A percentile compares a stretch with the other conserved stretches of the same genome.
phyloP scores from a whole-genome alignment of 2,329 filamentous ascomycete species.

The Colletotrichum kahawae region DNA sequence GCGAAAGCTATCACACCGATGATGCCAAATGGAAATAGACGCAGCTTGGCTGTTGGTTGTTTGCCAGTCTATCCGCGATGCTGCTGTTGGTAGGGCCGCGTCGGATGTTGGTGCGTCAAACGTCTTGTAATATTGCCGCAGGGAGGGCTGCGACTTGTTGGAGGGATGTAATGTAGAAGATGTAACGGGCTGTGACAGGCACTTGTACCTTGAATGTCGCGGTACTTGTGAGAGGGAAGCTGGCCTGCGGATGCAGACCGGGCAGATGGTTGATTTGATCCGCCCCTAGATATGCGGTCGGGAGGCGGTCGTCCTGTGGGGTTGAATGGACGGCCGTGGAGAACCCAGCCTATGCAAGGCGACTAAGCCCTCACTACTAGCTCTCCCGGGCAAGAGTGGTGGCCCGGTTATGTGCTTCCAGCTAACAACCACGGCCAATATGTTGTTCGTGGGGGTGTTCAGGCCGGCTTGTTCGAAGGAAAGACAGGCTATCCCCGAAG shows the following conservation, averaged over 20 bases:
- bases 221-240: constrained; percentile 23
- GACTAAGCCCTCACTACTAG: constrained; percentile 6
- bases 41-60: constrained; percentile 23
- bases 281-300: constrained; percentile 20
- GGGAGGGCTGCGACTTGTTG: constrained; percentile 19
- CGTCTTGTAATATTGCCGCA: constrained; percentile 17
- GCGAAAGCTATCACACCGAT: constrained; percentile 21
- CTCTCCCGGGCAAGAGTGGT: not conserved
- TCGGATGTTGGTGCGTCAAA: constrained; percentile 17
- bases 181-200: not conserved
- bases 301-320: constrained; percentile 16
- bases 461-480: not conserved
- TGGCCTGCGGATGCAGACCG: constrained; percentile 19
- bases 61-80: constrained; percentile 18
- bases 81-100: constrained; percentile 8
- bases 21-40: constrained; percentile 21
- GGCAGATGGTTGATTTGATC: constrained; percentile 22
- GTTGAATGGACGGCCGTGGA: constrained; percentile 20
- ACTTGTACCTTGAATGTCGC: constrained; percentile 23
- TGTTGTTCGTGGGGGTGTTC: not conserved
- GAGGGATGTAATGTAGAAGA: constrained; percentile 20
- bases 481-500: constrained; percentile 7
- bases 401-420: not conserved
- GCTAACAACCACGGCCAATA: not conserved
- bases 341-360: constrained; percentile 10